Evolutionary conservation across 164 flowering plant genomes (phyloP).

Genomic region (Aristolochia contorta): DNA sequence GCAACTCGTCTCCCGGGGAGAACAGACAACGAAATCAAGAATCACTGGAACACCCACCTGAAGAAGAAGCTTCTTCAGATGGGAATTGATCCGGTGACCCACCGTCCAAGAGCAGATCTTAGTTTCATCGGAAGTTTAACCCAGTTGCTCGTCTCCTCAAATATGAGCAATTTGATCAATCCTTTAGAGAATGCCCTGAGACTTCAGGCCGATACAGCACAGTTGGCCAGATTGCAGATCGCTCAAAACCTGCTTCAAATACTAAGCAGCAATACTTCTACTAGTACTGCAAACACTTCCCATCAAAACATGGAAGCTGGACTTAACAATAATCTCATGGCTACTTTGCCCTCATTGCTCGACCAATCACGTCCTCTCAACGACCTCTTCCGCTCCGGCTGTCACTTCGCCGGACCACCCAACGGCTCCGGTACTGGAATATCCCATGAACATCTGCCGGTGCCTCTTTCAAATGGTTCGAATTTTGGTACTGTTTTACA

Average conservation of each 20-base stretch:
- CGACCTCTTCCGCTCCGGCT: neutral
- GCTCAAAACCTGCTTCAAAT: slow-evolving; percentile 34
- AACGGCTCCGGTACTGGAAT: neutral
- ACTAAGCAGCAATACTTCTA: slow-evolving; percentile 4
- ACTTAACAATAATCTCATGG: slow-evolving; percentile 8
- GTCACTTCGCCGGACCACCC: slow-evolving; percentile 4
- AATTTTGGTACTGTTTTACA: slow-evolving; percentile 5
- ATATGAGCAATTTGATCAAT: slow-evolving; percentile 17
- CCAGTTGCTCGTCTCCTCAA: slow-evolving; percentile 25
- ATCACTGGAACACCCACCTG: slow-evolving; percentile 60
- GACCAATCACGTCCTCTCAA: slow-evolving; percentile 4
- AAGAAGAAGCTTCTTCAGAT: slow-evolving; percentile 49
- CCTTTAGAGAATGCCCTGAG: slow-evolving; percentile 34
- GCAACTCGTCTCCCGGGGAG: slow-evolving; percentile 64
- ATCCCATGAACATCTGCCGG: neutral
- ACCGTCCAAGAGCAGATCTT: slow-evolving; percentile 48
- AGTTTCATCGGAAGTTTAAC: slow-evolving; percentile 30
- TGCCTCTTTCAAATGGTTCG: neutral
- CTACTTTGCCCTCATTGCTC: neutral
- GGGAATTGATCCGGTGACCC: slow-evolving; percentile 69
- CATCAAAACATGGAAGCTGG: slow-evolving; percentile 10
- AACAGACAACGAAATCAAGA: slow-evolving; percentile 69
- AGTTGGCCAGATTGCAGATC: slow-evolving; percentile 37
- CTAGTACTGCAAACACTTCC: slow-evolving; percentile 8
- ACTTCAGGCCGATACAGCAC: slow-evolving; percentile 35